These are phyloP conservation scores for Yueomyces sinensis DNA, from an alignment of 805 yeast species.

Conservation along the genomic window DNA sequence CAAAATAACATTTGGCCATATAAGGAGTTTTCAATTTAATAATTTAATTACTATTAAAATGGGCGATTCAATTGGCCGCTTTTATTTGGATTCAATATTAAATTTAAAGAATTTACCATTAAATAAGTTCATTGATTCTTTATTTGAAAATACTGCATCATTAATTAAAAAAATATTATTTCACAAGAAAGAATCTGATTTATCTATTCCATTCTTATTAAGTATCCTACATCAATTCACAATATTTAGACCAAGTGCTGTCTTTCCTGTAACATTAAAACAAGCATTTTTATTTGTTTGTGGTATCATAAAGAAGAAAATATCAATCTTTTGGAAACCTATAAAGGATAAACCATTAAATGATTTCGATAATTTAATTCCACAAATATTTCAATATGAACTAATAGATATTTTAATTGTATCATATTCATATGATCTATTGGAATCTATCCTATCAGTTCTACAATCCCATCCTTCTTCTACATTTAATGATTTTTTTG, in stretches of 20 bases:
- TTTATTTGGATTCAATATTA: conserved; percentile 7
- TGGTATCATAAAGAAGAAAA: conserved; percentile 15
- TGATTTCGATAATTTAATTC: conserved; percentile 2
- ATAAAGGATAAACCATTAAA: conserved; percentile 7
- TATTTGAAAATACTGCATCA: conserved; percentile 15
- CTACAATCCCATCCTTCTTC: conserved; percentile 9
- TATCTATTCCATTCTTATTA: conserved; percentile 43
- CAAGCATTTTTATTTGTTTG: conserved; percentile 17
- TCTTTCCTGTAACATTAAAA: conserved; percentile 27
- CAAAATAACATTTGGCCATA: conserved; percentile 9
- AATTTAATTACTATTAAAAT: conserved; percentile 4
- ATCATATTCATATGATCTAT: conserved; percentile 39
- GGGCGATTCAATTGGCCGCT: conserved; percentile 17
- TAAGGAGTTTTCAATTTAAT: conserved; percentile 7
- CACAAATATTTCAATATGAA: conserved; percentile 30
- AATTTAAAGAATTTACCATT: conserved; percentile 11
- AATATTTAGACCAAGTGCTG: conserved; percentile 51
- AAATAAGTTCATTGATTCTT: conserved; percentile 14
- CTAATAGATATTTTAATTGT: conserved; percentile 38
- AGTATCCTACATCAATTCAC: conserved; percentile 43
- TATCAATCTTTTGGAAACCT: conserved; percentile 15
- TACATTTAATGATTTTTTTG: conserved; percentile 10
- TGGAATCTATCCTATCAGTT: conserved; percentile 33
- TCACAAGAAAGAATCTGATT: conserved; percentile 12
- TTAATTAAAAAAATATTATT: conserved; percentile 19